Evolutionary conservation across 1,284 basidiomycete genomes (phyloP), one percentile per base, ranked within the genome.

Genomic region (Ceratobasidium sp.): DNA sequence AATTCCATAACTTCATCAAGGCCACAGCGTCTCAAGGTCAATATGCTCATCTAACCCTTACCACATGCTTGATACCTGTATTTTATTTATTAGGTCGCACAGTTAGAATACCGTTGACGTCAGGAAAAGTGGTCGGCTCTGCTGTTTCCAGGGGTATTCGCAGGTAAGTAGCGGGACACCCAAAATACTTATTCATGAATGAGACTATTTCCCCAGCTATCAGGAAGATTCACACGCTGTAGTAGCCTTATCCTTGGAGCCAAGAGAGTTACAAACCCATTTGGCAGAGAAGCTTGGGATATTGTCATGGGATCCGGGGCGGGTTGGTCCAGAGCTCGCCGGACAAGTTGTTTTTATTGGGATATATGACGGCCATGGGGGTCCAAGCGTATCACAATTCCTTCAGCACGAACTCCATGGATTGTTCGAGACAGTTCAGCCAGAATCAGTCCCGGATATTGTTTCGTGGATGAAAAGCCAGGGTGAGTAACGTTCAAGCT

Each of bases 291-390:
- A 83, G 35, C 85, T 90, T 71, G 84, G 84, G 35, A 49, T 70
- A n/a, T 80, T 90, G 58, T 86, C 91, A 69, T 96, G 94, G 94
- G 85, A 92, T 76, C 88, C 91, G 0, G 80, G 83, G n/a, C 80
- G 79, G 21, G 83, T 88, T 5, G 86, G 85, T n/a, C 85, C 88
- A 52, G 80, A 84, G 0, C 82, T 92, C 44, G 85, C 90, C 4
- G 82, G 87, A n/a, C 94, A 96, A 80, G 91, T 91, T 5, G 85
- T 93, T 2, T 94, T 92, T 77, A 89, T 95, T 50, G 95, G 94
- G 18, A 91, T 97, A 72, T 97, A 94, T 80, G 95, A 96, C 74
- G 95, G 95, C 11, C 93, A 95, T 78, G 93, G 93, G n/a, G 93
- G 93, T 7, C 87, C 87, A 28, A 87, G 87, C 16, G 91, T 93